phyloP scores from a whole-genome alignment of 176 grass and related monocot species.

The Musa schizocarpa region DNA sequence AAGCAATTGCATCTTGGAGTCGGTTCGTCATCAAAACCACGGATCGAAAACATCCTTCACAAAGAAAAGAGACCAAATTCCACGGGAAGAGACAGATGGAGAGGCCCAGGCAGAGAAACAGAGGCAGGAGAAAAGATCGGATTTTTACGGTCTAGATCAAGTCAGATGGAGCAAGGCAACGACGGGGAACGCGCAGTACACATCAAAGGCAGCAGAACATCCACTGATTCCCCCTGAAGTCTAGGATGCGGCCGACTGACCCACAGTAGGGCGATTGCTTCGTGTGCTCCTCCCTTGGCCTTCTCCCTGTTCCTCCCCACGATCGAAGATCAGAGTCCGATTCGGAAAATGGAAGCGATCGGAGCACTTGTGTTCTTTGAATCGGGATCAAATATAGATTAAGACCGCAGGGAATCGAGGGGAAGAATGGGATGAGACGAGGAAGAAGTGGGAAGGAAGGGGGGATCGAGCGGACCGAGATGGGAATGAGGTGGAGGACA shows the following conservation, averaged over 20 bases:
- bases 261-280: neutral
- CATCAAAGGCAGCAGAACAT: neutral
- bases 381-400: neutral
- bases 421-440: neutral
- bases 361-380: neutral
- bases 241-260: neutral
- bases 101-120: neutral
- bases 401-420: neutral
- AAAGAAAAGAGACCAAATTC: neutral
- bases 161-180: conserved; percentile 4
- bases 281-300: neutral
- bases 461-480: neutral
- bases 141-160: conserved; percentile 13
- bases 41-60: neutral
- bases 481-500: conserved; percentile 5
- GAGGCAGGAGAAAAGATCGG: conserved; percentile 5
- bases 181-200: neutral
- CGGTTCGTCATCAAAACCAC: neutral
- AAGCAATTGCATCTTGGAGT: conserved; percentile 13
- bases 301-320: neutral
- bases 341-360: neutral
- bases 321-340: neutral
- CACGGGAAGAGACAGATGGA: neutral
- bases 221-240: neutral
- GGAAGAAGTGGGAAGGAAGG: neutral